Conservation (phyloP, 2,329 filamentous ascomycete genomes). For the Talaromyces verruculosus region DNA sequence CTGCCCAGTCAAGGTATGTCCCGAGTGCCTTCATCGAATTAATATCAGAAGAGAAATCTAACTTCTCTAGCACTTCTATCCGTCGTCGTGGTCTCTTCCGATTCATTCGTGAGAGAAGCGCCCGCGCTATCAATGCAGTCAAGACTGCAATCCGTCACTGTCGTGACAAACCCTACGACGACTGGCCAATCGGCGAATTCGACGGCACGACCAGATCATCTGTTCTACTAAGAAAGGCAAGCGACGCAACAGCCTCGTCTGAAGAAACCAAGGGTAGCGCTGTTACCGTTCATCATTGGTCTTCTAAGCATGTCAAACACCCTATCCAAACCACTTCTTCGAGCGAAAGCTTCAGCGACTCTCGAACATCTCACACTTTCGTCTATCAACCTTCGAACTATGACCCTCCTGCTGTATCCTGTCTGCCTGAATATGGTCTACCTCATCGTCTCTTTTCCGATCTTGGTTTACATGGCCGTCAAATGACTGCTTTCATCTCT, state of each 20-base stretch:
- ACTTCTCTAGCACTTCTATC: not conserved
- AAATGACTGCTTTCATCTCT: constrained; percentile 27
- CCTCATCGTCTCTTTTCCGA: constrained; percentile 27
- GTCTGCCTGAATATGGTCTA: constrained; percentile 26
- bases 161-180: not conserved
- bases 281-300: constrained; percentile 35
- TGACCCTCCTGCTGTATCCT: constrained; percentile 24
- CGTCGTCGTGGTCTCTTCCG: constrained; percentile 3
- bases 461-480: constrained; percentile 29
- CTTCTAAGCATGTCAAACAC: constrained; percentile 31
- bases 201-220: not conserved
- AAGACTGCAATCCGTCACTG: constrained; percentile 13
- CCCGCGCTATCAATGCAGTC: constrained; percentile 3
- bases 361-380: constrained; percentile 2
- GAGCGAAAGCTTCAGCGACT: not conserved
- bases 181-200: not conserved
- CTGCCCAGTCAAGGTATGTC: constrained; percentile 9
- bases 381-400: constrained; percentile 19
- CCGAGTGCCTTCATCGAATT: not conserved
- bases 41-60: not conserved
- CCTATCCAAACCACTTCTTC: constrained; percentile 27
- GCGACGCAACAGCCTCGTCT: constrained; percentile 35
- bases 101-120: constrained; percentile 6
- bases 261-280: constrained; percentile 35
- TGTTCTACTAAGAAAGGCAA: constrained; percentile 32